A percentile compares a stretch with the other conserved stretches of the same genome.
phyloP scores from a whole-genome alignment of 768 basidiomycete genomes.

The Suillus placidus region DNA sequence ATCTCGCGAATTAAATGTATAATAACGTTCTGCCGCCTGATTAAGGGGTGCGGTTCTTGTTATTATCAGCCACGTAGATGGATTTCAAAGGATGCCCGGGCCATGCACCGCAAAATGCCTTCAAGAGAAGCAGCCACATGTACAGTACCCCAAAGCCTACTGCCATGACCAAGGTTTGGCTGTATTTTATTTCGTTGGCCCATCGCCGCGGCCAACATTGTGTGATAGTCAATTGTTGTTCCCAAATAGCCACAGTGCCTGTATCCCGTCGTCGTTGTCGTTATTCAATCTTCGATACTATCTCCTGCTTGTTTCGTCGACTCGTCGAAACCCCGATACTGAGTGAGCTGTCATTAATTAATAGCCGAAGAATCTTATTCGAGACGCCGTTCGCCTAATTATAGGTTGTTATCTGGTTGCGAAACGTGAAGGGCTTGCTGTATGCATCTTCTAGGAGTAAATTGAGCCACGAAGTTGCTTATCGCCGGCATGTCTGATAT shows the following conservation, averaged over 20 bases:
- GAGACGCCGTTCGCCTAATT: not conserved
- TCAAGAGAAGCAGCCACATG: not conserved
- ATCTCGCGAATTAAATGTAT: not conserved
- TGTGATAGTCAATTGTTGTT: not conserved
- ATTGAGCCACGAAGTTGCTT: not conserved
- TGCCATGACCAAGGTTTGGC: not conserved
- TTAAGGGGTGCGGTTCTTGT: not conserved
- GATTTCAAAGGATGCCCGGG: not conserved
- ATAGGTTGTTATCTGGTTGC: slow-evolving; percentile 1
- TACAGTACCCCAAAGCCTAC: not conserved
- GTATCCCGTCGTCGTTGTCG: not conserved
- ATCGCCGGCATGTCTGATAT: not conserved
- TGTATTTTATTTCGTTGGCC: not conserved
- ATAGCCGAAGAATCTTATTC: not conserved
- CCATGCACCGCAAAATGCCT: not conserved
- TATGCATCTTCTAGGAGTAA: not conserved
- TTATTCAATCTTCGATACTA: not conserved
- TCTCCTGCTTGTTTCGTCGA: not conserved
- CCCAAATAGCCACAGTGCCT: not conserved
- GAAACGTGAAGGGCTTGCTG: not conserved
- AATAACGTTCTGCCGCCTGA: not conserved
- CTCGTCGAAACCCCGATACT: not conserved
- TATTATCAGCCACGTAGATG: not conserved
- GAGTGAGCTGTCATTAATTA: not conserved
- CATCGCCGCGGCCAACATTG: not conserved